These are phyloP conservation scores for Neospermospora avenae DNA, from an alignment of 2,329 filamentous ascomycete species.

Conservation along the genomic window DNA sequence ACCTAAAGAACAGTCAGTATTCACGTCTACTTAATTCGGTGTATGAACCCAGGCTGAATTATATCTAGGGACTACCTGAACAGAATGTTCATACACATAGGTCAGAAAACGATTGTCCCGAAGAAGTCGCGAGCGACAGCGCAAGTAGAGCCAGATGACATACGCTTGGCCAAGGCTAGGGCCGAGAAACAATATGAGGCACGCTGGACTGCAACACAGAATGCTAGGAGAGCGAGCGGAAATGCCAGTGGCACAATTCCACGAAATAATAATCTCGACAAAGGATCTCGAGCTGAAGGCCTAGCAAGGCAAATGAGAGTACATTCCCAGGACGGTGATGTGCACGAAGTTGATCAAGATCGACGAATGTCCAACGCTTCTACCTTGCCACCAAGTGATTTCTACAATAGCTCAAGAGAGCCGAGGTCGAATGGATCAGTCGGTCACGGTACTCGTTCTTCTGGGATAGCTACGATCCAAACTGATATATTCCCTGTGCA, in stretches of 20 bases:
- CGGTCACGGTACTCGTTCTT: constrained; percentile 12
- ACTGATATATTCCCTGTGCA: neutral
- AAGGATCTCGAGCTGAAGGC: neutral
- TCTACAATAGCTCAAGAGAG: neutral
- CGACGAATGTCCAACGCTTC: neutral
- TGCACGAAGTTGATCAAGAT: neutral
- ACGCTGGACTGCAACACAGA: neutral
- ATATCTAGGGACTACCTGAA: constrained; percentile 5
- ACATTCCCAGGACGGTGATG: neutral
- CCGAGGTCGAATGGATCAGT: neutral
- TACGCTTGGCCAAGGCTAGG: constrained; percentile 1
- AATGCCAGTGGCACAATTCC: neutral
- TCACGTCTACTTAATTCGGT: too few relatives aligned
- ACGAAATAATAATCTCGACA: neutral
- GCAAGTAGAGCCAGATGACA: constrained; percentile 6
- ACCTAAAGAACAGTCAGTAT: neutral
- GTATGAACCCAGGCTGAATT: too few relatives aligned
- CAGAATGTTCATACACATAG: constrained; percentile 3
- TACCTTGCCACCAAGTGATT: neutral
- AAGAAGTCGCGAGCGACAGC: neutral
- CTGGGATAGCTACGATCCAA: constrained; percentile 10
- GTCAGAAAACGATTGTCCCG: neutral
- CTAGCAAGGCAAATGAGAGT: neutral
- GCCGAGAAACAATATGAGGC: neutral
- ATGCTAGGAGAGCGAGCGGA: neutral